Conservation (phyloP, 441 rosid species). For the Brassica balearica region DNA sequence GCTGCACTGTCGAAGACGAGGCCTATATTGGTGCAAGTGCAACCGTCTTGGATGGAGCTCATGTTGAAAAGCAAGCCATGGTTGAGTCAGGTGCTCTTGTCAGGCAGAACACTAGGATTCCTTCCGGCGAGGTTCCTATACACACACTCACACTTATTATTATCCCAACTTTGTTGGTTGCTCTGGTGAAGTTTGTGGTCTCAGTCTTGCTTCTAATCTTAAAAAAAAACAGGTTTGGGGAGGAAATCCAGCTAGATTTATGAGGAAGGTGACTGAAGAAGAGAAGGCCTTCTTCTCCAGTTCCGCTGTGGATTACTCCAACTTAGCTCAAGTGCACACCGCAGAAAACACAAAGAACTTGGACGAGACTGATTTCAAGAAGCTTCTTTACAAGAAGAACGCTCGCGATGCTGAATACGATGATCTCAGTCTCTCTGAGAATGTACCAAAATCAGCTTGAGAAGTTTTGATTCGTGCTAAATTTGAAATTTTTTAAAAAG, state of each 20-base stretch:
- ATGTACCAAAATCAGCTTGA: conserved; percentile 45
- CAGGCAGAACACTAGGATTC: conserved; percentile 69
- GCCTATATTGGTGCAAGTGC: conserved; percentile 77
- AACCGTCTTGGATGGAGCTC: conserved; percentile 71
- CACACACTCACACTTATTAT: conserved; percentile 12
- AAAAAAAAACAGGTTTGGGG: conserved; percentile 64
- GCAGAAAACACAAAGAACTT: conserved; percentile 64
- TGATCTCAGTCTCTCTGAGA: conserved; percentile 57
- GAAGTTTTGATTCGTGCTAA: conserved; percentile 30
- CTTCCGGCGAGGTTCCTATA: conserved; percentile 63
- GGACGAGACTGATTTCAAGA: conserved; percentile 70
- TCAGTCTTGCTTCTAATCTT: neutral
- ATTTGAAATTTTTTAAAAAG: conserved; percentile 17
- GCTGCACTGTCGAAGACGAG: conserved; percentile 77
- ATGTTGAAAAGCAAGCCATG: conserved; percentile 76
- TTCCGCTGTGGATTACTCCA: conserved; percentile 59
- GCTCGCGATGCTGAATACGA: conserved; percentile 67
- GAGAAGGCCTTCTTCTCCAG: conserved; percentile 67
- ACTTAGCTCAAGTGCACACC: conserved; percentile 67
- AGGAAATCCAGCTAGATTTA: conserved; percentile 71
- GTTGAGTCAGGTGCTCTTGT: conserved; percentile 81
- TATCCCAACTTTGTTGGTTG: conserved; percentile 6
- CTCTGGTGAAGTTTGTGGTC: conserved; percentile 13
- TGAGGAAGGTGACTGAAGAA: conserved; percentile 74
- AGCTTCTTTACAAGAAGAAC: conserved; percentile 64